Base-by-base conservation (phyloP, 2,329 filamentous ascomycete genomes). In the Botrytis hyacinthi region DNA sequence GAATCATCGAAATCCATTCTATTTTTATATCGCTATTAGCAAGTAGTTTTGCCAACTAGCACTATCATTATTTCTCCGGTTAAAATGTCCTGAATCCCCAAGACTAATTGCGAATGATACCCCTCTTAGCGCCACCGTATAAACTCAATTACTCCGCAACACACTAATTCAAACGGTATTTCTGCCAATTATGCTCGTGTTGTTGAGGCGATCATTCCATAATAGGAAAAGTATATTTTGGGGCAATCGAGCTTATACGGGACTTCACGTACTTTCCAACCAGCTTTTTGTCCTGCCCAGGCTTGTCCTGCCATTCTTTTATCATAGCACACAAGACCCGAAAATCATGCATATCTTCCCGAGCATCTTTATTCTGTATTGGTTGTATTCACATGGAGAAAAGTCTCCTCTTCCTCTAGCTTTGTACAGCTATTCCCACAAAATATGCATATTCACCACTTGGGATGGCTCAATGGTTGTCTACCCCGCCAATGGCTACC, bases 41-140 rank as follows among this genome's bases (percentile, higher is more conserved):
- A 67, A 51, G 20, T 67, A 67, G 44, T 51, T 46, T 67, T 67
- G 63, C 32, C 32, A 67, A 51, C 12, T 14, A 67, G 63, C 32
- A 67, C 63, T 51, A 51, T 18, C 46, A 51, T n/a, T 7, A 37
- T 51, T 37, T 35, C 65, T 68, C 65, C 65, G 26, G 35, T 18
- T 68, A 68, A 12, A 42, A 57, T 54, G 35, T 4, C 20, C 22
- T n/a, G 44, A 37, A 51, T 54, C 7, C 4, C 46, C 32, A 67
- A 51, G 65, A 67, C 37, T 57, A 57, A 57, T 57, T 57, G 51
- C 51, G 51, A 57, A 29, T 57, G n/a, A 2, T 32, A 57, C 51
- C 51, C 32, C 32, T 20, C 32, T 54, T 35, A 37, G 44, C 44
- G 16, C 44, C 48, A 29, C 44, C 48, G 32, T 51, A n/a, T 26